These are phyloP conservation scores for Colletotrichum costaricense DNA, from an alignment of 2,329 filamentous ascomycete species.

Conservation along the genomic window DNA sequence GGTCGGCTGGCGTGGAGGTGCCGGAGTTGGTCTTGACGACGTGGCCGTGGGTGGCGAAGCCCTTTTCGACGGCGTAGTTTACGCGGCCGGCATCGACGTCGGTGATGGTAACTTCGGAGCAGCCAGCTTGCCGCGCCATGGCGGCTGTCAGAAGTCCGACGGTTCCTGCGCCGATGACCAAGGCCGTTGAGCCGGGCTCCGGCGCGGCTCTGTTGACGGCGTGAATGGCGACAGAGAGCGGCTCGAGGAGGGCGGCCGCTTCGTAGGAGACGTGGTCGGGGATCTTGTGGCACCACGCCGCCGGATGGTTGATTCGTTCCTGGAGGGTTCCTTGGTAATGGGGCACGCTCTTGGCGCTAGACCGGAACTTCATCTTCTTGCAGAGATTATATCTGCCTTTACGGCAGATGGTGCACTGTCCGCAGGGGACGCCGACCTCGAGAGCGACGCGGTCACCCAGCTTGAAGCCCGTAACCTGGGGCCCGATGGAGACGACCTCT, in stretches of 20 bases:
- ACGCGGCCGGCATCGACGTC: slow-evolving; percentile 71
- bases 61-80: slow-evolving; percentile 66
- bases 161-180: slow-evolving; percentile 75
- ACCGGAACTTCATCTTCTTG: slow-evolving; percentile 70
- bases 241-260: slow-evolving; percentile 70
- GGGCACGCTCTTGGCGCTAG: slow-evolving; percentile 71
- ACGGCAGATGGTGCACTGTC: slow-evolving; percentile 61
- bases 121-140: slow-evolving; percentile 71
- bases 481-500: slow-evolving; percentile 66
- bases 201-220: slow-evolving; percentile 67
- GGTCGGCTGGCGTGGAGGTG: slow-evolving; percentile 57
- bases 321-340: slow-evolving; percentile 73
- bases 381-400: slow-evolving; percentile 71
- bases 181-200: slow-evolving; percentile 63
- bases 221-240: slow-evolving; percentile 71
- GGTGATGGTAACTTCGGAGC: slow-evolving; percentile 68
- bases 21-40: slow-evolving; percentile 59
- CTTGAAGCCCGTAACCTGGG: slow-evolving; percentile 62
- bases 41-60: slow-evolving; percentile 70
- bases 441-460: slow-evolving; percentile 69
- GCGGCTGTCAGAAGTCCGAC: slow-evolving; percentile 72
- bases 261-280: slow-evolving; percentile 69
- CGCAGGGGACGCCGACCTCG: slow-evolving; percentile 67
- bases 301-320: slow-evolving; percentile 72
- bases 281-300: slow-evolving; percentile 73